Conservation (phyloP, 495 filamentous ascomycete species). For the Niebla homalea region DNA sequence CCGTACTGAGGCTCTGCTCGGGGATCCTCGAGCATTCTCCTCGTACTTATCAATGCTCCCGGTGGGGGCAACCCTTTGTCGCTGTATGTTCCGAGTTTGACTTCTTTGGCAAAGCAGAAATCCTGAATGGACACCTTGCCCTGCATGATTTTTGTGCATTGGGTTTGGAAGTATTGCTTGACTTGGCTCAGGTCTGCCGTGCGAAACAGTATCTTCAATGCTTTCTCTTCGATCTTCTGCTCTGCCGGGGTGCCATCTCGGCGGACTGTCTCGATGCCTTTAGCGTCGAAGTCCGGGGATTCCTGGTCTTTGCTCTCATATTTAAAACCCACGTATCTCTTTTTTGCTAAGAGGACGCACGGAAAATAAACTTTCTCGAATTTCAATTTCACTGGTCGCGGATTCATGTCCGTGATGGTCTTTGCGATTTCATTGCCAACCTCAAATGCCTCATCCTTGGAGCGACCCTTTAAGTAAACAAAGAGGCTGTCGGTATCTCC, state of each 20-base stretch:
- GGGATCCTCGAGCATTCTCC: conserved; percentile 72
- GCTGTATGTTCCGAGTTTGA: conserved; percentile 82
- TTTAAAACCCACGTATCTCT: conserved; percentile 96
- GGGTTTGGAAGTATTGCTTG: conserved; percentile 78
- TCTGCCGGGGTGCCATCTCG: conserved; percentile 90
- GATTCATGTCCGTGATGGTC: conserved; percentile 79
- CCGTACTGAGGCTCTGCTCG: conserved; percentile 87
- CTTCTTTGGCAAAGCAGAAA: conserved; percentile 88
- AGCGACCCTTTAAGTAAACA: conserved; percentile 76
- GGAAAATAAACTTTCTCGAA: conserved; percentile 98
- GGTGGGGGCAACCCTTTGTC: conserved; percentile 67
- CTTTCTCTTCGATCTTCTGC: conserved; percentile 95
- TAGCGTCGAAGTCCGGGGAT: conserved; percentile 89
- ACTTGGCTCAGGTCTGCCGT: conserved; percentile 81
- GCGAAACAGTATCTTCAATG: conserved; percentile 76
- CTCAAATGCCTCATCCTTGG: conserved; percentile 74
- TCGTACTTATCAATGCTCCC: conserved; percentile 74
- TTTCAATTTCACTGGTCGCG: conserved; percentile 85
- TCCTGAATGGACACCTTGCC: conserved; percentile 83
- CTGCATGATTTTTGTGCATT: conserved; percentile 88
- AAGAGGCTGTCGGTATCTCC: conserved; percentile 98
- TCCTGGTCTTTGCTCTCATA: conserved; percentile 69
- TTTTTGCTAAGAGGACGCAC: conserved; percentile 87
- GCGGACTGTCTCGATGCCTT: conserved; percentile 93
- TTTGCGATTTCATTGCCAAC: conserved; percentile 91